A percentile compares a stretch with the other conserved stretches of the same genome.
These are phyloP conservation scores for Cercis canadensis DNA, from an alignment of 306 rosid genomes.

Conservation along the genomic window DNA sequence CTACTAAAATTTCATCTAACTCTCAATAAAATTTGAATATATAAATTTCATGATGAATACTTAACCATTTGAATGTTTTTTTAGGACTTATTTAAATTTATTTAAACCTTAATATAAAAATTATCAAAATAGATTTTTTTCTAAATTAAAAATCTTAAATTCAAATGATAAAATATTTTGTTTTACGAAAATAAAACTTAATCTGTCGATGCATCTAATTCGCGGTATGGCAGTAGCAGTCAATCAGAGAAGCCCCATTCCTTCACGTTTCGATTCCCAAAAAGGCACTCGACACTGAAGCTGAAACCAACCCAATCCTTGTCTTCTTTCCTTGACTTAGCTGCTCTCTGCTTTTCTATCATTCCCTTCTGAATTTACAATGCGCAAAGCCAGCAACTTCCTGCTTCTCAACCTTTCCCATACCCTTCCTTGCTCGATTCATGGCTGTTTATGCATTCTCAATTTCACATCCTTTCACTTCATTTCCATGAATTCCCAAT, in stretches of 20 bases:
- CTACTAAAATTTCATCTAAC: no score
- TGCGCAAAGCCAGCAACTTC: neutral
- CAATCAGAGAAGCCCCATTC: neutral
- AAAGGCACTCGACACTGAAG: constrained; percentile 30
- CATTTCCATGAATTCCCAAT: constrained; percentile 36
- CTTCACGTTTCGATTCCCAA: constrained; percentile 40
- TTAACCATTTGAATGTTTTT: no score
- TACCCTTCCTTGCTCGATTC: constrained; percentile 18
- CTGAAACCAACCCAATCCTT: neutral
- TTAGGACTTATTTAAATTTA: no score
- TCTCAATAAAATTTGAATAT: no score
- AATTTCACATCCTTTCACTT: constrained; percentile 18
- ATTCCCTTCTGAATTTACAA: neutral
- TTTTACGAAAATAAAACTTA: no score
- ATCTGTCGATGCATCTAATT: neutral
- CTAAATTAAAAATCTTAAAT: no score
- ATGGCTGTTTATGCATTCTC: constrained; percentile 22
- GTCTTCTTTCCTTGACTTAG: neutral
- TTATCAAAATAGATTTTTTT: no score
- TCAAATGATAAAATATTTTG: no score
- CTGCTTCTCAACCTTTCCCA: neutral
- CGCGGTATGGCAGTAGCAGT: neutral
- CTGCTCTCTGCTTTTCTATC: neutral
- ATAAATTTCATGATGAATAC: no score
- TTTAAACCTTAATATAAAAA: no score